Percentiles rank a stretch among this genome's conserved stretches.
Evolutionary conservation across 139 green algal genomes (phyloP).

Genomic region (Medakamo hakoo): DNA sequence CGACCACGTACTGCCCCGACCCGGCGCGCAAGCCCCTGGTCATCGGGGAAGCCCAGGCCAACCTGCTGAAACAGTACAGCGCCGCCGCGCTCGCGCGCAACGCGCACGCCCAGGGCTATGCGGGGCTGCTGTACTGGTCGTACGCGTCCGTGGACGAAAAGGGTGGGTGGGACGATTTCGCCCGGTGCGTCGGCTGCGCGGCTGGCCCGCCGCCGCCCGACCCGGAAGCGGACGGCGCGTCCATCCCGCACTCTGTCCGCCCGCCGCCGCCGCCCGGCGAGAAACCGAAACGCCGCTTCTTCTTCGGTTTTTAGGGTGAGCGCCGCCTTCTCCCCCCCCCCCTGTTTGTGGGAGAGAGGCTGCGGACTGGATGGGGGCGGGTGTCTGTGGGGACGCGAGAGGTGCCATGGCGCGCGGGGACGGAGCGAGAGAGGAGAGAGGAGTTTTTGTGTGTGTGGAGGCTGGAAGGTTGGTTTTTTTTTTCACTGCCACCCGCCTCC

Average conservation of each 20-base stretch:
- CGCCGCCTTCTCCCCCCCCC: background rate
- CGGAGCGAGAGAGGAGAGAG: too few relatives aligned
- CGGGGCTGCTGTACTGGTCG: background rate
- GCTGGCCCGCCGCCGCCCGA: background rate
- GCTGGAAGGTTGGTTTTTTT: background rate
- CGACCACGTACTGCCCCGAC: background rate
- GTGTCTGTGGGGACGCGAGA: too few relatives aligned
- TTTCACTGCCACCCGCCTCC: background rate
- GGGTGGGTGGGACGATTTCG: background rate
- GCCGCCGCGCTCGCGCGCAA: background rate
- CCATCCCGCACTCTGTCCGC: too few relatives aligned
- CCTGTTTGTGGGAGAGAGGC: background rate
- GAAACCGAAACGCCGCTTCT: too few relatives aligned
- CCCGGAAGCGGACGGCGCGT: too few relatives aligned
- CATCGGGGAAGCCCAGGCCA: slow-evolving; percentile 1
- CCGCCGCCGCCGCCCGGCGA: too few relatives aligned
- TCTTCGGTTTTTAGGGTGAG: background rate
- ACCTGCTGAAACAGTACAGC: background rate
- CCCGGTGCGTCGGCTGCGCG: background rate
- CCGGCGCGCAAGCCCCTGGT: background rate
- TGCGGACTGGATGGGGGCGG: too few relatives aligned
- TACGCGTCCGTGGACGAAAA: background rate
- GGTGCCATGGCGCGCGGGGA: too few relatives aligned
- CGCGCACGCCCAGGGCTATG: background rate
- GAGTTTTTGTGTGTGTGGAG: background rate